Conservation (phyloP, 2,329 filamentous ascomycete species). For the Exophiala viscosa region DNA sequence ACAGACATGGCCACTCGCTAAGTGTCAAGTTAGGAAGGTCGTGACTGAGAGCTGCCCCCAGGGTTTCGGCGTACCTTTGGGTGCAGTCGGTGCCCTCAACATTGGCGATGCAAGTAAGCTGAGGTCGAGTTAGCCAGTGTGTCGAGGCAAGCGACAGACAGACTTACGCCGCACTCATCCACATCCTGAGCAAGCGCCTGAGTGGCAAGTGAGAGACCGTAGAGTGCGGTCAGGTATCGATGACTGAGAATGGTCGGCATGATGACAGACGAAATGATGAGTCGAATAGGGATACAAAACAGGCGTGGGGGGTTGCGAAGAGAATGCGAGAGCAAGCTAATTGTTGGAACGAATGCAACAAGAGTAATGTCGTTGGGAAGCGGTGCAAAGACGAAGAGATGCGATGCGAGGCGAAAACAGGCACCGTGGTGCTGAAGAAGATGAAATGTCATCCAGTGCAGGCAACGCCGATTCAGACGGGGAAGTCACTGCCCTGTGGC, state of each 20-base stretch:
- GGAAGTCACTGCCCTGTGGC: no score
- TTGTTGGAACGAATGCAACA: neutral
- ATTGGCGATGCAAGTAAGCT: conserved; percentile 26
- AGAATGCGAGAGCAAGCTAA: no score
- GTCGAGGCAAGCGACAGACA: neutral
- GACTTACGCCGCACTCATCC: conserved; percentile 22
- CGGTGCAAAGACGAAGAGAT: no score
- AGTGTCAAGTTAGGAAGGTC: neutral
- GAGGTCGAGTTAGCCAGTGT: no score
- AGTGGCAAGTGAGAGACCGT: neutral
- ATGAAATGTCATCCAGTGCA: no score
- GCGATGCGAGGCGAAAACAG: no score
- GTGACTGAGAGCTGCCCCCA: neutral
- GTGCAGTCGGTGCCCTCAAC: conserved; percentile 23
- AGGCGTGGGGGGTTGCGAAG: no score
- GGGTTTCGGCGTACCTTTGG: conserved; percentile 11
- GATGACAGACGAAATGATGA: neutral
- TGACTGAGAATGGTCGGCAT: neutral
- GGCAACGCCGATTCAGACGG: no score
- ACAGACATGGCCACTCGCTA: conserved; percentile 28
- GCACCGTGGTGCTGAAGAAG: no score
- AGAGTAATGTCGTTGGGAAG: neutral
- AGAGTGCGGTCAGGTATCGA: neutral
- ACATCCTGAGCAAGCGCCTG: conserved; percentile 16
- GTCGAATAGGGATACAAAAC: no score